Conservation (phyloP, 176 grass and related monocot genomes). For the Secale cereale region DNA sequence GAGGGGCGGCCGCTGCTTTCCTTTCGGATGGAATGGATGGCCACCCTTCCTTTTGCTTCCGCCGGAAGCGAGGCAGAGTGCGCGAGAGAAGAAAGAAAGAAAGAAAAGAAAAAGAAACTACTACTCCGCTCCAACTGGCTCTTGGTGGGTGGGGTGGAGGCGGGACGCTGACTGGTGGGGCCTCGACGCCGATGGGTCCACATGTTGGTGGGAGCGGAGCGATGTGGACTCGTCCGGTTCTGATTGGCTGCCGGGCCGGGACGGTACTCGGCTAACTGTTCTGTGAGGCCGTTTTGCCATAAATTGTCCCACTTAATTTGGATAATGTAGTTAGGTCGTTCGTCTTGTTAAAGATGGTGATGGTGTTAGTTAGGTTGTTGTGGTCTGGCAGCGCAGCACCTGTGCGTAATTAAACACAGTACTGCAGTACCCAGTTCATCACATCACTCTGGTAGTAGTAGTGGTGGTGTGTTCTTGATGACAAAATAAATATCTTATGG, state of each 20-base stretch:
- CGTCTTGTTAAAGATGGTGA: background rate
- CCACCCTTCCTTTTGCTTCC: conserved; percentile 60
- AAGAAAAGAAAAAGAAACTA: conserved; percentile 40
- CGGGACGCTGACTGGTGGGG: conserved; percentile 10
- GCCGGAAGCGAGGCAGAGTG: conserved; percentile 59
- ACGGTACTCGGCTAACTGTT: background rate
- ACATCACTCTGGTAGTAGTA: background rate
- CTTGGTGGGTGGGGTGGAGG: background rate
- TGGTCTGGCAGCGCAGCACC: background rate
- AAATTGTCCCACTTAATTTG: background rate
- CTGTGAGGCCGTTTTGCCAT: background rate
- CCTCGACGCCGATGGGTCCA: background rate
- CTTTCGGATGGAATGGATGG: conserved; percentile 13
- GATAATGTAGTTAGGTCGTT: background rate
- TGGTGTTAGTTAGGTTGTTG: background rate
- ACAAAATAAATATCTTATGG: background rate
- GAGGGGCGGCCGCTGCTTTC: background rate
- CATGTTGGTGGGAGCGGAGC: background rate
- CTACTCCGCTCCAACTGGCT: conserved; percentile 7
- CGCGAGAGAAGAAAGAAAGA: conserved; percentile 2
- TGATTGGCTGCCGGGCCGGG: conserved; percentile 7
- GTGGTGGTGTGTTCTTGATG: no score
- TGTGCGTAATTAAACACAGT: background rate
- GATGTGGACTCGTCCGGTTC: conserved; percentile 18
- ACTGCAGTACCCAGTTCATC: background rate